These are phyloP conservation scores for Saprolegnia diclina DNA, from an alignment of 352 stramenopile genomes.

Conservation along the genomic window DNA sequence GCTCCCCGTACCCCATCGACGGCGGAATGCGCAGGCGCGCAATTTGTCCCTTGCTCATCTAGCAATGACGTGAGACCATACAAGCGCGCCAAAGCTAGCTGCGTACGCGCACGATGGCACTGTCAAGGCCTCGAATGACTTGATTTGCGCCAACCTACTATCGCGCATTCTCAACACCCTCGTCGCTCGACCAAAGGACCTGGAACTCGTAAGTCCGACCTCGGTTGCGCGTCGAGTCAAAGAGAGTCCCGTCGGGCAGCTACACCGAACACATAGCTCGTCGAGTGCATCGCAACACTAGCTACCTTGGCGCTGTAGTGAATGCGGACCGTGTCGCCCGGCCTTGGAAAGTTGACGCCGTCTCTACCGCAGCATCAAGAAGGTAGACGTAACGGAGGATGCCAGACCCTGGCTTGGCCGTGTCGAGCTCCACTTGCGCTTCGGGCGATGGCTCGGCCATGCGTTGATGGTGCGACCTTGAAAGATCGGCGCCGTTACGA, in stretches of 20 bases:
- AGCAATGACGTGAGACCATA: neutral
- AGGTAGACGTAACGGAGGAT: neutral
- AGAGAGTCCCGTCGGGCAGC: constrained; percentile 69
- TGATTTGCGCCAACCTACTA: constrained; percentile 56
- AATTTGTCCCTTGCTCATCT: constrained; percentile 91
- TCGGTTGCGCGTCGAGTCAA: constrained; percentile 76
- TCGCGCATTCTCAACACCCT: no score
- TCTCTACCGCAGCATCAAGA: constrained; percentile 37
- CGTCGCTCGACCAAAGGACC: no score
- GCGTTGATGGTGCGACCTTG: neutral
- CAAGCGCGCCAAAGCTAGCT: neutral
- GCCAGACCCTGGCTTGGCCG: constrained; percentile 60
- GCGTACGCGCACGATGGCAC: constrained; percentile 46
- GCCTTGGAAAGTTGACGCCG: constrained; percentile 67
- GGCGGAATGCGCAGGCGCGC: constrained; percentile 88
- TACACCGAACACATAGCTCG: neutral
- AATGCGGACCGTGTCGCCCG: constrained; percentile 61
- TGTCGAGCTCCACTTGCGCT: constrained; percentile 63
- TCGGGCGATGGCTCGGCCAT: constrained; percentile 1
- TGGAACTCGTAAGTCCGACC: constrained; percentile 73
- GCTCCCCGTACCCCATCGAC: constrained; percentile 92
- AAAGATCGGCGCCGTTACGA: neutral
- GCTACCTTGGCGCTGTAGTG: constrained; percentile 64
- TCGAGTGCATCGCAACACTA: neutral
- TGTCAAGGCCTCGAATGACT: constrained; percentile 76